Conservation (phyloP, 1,139 yeast species). For the Sugiyamaella japonica region DNA sequence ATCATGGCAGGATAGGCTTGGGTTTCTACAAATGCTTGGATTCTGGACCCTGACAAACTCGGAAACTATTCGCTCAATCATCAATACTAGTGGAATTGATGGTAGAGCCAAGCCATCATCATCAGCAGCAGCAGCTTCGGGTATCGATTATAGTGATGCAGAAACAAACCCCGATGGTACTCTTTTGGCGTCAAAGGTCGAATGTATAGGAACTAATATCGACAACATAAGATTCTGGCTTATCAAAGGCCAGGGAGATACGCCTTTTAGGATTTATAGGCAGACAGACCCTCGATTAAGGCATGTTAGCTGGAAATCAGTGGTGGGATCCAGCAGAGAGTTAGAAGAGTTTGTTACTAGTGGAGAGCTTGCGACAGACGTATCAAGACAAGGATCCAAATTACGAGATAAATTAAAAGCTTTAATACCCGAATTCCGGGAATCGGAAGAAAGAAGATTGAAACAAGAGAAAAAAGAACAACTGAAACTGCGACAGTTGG, state of each 20-base stretch:
- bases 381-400: slow-evolving; percentile 24
- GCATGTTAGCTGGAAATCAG: slow-evolving; percentile 38
- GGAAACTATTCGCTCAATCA: slow-evolving; percentile 31
- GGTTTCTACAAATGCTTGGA: slow-evolving; percentile 35
- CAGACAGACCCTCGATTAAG: slow-evolving; percentile 38
- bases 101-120: slow-evolving; percentile 18
- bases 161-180: slow-evolving; percentile 18
- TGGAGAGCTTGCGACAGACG: slow-evolving; percentile 20
- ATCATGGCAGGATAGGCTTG: slow-evolving; percentile 38
- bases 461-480: slow-evolving; percentile 31
- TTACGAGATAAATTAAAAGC: slow-evolving; percentile 27
- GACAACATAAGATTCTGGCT: slow-evolving; percentile 34
- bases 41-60: slow-evolving; percentile 37
- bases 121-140: slow-evolving; percentile 20
- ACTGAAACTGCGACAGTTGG: slow-evolving; percentile 28
- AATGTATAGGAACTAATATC: slow-evolving; percentile 35
- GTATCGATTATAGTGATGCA: slow-evolving; percentile 23
- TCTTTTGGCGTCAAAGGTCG: slow-evolving; percentile 18
- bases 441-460: slow-evolving; percentile 33
- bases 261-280: slow-evolving; percentile 39
- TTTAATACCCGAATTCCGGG: slow-evolving; percentile 31
- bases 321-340: slow-evolving; percentile 37
- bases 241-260: slow-evolving; percentile 34
- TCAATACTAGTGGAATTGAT: slow-evolving; percentile 21
- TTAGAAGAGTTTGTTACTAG: slow-evolving; percentile 30